phyloP scores from a whole-genome alignment of 176 grass and related monocot species.

The Paspalum vaginatum region DNA sequence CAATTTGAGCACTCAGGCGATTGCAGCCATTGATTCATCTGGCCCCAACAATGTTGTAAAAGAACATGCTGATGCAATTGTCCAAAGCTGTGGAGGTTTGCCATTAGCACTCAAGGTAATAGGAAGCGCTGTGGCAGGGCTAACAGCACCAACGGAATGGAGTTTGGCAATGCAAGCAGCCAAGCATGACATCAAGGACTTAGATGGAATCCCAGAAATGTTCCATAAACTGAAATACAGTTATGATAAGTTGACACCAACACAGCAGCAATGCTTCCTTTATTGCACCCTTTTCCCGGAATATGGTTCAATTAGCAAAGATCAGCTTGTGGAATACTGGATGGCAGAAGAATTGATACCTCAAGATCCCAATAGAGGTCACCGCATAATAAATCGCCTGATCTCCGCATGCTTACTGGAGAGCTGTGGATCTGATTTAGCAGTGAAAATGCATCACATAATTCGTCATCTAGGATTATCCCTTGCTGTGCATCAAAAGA shows the following conservation, averaged over 20 bases:
- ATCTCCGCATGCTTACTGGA: slow-evolving; percentile 53
- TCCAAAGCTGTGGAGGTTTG: slow-evolving; percentile 52
- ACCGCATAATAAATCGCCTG: slow-evolving; percentile 43
- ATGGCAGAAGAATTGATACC: slow-evolving; percentile 59
- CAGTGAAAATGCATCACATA: slow-evolving; percentile 67
- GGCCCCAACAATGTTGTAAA: slow-evolving; percentile 22
- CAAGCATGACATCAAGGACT: slow-evolving; percentile 3
- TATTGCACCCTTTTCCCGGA: slow-evolving; percentile 66
- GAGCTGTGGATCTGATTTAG: slow-evolving; percentile 21
- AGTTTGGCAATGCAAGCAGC: slow-evolving; percentile 21
- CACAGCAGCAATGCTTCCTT: slow-evolving; percentile 48
- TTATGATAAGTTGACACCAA: slow-evolving; percentile 45
- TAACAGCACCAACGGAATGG: slow-evolving; percentile 44
- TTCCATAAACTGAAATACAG: slow-evolving; percentile 51
- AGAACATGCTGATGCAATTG: slow-evolving; percentile 34
- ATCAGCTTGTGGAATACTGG: slow-evolving; percentile 65
- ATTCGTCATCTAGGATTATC: slow-evolving; percentile 46
- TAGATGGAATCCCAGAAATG: slow-evolving; percentile 50
- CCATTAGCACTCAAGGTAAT: slow-evolving; percentile 60
- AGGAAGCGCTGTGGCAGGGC: slow-evolving; percentile 45
- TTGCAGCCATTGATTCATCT: slow-evolving; percentile 2
- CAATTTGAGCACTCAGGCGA: slow-evolving; percentile 42
- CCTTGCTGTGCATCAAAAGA: slow-evolving; percentile 24
- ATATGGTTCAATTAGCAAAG: slow-evolving; percentile 54
- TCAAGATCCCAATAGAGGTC: slow-evolving; percentile 31